Evolutionary conservation across 2,329 filamentous ascomycete species (phyloP).

Genomic region (Fusarium sublunatum): DNA sequence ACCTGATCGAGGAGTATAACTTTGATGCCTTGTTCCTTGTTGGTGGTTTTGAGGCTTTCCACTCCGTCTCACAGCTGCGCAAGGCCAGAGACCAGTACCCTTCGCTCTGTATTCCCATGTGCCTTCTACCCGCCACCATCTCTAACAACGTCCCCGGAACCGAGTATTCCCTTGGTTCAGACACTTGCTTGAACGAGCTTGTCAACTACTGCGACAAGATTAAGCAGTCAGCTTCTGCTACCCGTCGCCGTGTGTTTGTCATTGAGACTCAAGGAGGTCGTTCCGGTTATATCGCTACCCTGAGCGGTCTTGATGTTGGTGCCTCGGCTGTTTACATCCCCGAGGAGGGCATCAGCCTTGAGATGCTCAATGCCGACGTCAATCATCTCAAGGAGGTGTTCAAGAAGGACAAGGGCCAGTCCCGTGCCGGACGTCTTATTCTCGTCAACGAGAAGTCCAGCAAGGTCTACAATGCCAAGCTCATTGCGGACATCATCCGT

Average conservation of each 20-base stretch:
- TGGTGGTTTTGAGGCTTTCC: conserved; percentile 97
- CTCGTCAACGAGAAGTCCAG: conserved; percentile 97
- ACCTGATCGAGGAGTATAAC: conserved; percentile 84
- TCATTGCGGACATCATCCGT: conserved; percentile 95
- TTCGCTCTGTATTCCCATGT: conserved; percentile 91
- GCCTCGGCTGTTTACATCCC: conserved; percentile 95
- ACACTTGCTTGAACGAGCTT: conserved; percentile 95
- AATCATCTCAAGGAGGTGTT: conserved; percentile 89
- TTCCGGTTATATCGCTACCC: conserved; percentile 91
- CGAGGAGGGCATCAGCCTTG: conserved; percentile 92
- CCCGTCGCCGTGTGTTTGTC: conserved; percentile 92
- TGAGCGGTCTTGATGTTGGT: conserved; percentile 91
- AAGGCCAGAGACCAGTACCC: conserved; percentile 82
- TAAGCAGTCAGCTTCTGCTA: conserved; percentile 94
- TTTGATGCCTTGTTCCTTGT: conserved; percentile 93
- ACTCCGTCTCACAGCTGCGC: conserved; percentile 87
- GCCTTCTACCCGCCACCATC: conserved; percentile 93
- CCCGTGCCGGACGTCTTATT: conserved; percentile 90
- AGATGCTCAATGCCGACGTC: conserved; percentile 93
- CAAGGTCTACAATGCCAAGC: conserved; percentile 88
- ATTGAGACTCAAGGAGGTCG: conserved; percentile 97
- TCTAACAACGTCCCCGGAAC: conserved; percentile 99
- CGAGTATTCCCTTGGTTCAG: conserved; percentile 95
- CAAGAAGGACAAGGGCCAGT: conserved; percentile 84
- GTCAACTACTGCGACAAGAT: conserved; percentile 97